phyloP scores from a whole-genome alignment of 345 rosid species.

The Diplotaxis tenuifolia region DNA sequence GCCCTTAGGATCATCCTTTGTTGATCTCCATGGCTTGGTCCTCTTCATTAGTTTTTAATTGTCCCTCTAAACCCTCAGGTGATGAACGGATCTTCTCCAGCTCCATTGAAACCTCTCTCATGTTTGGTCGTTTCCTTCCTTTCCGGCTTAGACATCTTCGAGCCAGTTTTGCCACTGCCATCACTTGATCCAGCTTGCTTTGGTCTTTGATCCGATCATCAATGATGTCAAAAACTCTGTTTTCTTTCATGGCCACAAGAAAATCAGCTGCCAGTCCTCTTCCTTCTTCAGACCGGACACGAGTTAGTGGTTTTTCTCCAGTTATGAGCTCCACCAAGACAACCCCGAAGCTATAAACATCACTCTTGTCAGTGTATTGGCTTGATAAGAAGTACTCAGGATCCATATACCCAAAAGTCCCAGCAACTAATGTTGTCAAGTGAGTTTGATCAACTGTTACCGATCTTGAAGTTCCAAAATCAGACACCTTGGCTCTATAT shows the following conservation, averaged over 20 bases:
- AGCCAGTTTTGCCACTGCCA: constrained; percentile 34
- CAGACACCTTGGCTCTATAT: constrained; percentile 22
- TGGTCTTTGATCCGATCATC: constrained; percentile 20
- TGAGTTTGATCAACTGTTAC: constrained; percentile 25
- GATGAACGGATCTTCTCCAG: constrained; percentile 26
- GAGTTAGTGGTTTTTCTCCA: constrained; percentile 29
- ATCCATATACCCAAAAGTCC: constrained; percentile 43
- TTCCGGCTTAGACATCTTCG: constrained; percentile 33
- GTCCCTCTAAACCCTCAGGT: not conserved
- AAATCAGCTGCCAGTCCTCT: constrained; percentile 38
- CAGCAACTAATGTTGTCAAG: constrained; percentile 37
- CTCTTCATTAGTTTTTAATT: not conserved
- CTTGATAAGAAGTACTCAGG: constrained; percentile 41
- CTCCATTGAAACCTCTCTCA: constrained; percentile 41
- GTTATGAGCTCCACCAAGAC: constrained; percentile 48
- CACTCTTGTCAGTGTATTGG: constrained; percentile 42
- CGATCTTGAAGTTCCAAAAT: constrained; percentile 31
- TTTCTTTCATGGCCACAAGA: constrained; percentile 27
- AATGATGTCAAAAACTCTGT: constrained; percentile 25
- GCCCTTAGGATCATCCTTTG: not conserved
- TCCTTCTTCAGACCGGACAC: constrained; percentile 32
- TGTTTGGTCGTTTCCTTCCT: constrained; percentile 41
- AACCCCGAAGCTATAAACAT: constrained; percentile 55
- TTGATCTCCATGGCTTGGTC: not conserved
- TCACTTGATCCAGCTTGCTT: constrained; percentile 10